phyloP scores from a whole-genome alignment of 139 green algal genomes.

The Auxenochlorella protothecoides region DNA sequence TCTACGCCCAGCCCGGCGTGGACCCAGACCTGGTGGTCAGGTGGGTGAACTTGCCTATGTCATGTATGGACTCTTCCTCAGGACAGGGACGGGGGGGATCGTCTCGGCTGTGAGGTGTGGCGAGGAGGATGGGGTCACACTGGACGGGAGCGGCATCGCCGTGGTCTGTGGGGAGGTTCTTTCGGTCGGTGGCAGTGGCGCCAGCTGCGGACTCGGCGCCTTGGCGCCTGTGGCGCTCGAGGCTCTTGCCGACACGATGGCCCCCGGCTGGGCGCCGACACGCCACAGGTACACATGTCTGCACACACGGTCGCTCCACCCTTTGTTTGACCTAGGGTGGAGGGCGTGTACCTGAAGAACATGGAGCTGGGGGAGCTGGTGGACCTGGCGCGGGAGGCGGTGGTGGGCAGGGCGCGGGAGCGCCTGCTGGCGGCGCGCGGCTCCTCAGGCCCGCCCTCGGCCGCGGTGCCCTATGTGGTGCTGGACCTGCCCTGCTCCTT shows the following conservation, averaged over 20 bases:
- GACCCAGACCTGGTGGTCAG: conserved; percentile 13
- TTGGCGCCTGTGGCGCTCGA: too few species aligned
- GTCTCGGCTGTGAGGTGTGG: too few species aligned
- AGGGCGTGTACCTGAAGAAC: conserved; percentile 17
- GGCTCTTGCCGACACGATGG: neutral
- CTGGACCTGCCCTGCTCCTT: conserved; percentile 63
- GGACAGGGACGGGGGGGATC: too few species aligned
- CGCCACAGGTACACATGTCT: neutral
- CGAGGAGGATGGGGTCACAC: too few species aligned
- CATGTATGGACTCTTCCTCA: too few species aligned
- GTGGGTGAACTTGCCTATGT: neutral
- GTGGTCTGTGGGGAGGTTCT: neutral
- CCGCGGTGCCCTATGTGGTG: conserved; percentile 35
- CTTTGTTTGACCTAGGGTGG: neutral
- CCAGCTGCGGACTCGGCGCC: neutral
- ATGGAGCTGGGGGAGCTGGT: conserved; percentile 21
- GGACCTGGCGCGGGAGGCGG: conserved; percentile 8
- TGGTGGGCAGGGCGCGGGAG: conserved; percentile 5
- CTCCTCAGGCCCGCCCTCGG: neutral
- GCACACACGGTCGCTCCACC: neutral
- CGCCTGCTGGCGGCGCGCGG: conserved; percentile 7
- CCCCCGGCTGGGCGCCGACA: too few species aligned
- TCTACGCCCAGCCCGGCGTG: conserved; percentile 8
- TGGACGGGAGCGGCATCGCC: too few species aligned
- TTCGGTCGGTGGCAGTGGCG: neutral